Evolutionary conservation across 1,284 basidiomycete genomes (phyloP), one percentile per base, ranked within the genome.

Genomic region (Phenoliferia sp.): DNA sequence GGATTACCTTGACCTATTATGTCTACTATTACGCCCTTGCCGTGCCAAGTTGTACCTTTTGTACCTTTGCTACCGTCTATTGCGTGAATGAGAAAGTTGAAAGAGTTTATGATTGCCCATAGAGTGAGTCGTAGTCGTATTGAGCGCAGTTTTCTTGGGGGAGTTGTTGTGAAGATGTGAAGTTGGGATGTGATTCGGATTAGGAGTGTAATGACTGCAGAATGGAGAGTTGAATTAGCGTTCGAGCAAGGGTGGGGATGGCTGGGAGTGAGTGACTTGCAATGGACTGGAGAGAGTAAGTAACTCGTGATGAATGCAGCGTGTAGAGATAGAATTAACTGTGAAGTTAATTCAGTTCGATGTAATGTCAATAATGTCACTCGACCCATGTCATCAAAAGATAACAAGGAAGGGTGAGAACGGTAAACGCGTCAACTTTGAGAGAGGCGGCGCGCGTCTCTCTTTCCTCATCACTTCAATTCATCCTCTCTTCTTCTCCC

Each of bases 1-100:
- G n/a, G n/a, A n/a, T n/a, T n/a, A 67, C 70, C 44, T 26, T 69
- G 69, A 0, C 71, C 71, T 34, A 73, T 50, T 28, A 67, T 70
- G 32, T 72, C 71, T 12, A 73, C 44, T 4, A 73, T 5, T 0
- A 69, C 0, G 0, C 71, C 71, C 0, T 61, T 52, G 44, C 66
- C 64, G 7, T 26, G 22, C 61, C 67, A 69, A 2, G 65, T 64
- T 29, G 5, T 54, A 5, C 69, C 69, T 52, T 73, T 73, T 1
- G 71, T 73, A 4, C 71, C 71, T 22, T 26, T 26, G 12, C 62
- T 65, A 2, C 71, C 71, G 4, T 61, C 54, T 3, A 36, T 5
- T 3, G 16, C 32, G 15, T 70, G 67, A 0, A 65, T 26, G 5
- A 36, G 28, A 22, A 63, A 19, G 17, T 26, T 29, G 0, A 19